Base-by-base conservation (phyloP, 345 rosid genomes). In the Eucalyptus marginata region DNA sequence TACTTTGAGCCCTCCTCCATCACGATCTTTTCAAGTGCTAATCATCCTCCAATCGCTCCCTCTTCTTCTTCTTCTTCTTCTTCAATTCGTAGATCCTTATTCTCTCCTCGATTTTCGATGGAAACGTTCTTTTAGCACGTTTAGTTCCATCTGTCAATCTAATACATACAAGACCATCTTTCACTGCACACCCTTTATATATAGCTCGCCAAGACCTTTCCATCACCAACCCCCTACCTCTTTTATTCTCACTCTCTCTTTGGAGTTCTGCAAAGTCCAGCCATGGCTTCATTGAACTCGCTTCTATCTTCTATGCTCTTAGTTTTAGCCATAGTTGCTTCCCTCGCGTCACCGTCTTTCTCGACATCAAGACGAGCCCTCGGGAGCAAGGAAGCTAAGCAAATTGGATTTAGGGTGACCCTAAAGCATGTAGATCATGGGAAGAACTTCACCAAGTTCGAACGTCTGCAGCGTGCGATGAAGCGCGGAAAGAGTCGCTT, bases 371-470 rank as follows among this genome's bases (percentile, higher is more conserved):
- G 96, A 50, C 47, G 89, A 81, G 87, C 88, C 40, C 49, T 88
- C 7, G 87, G 46, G 2, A 58, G 76, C 16, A 46, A 29, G 33
- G 84, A 43, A 76, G 31, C 56, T 46, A 49, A 46, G 44, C 56
- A 80, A 87, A 50, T 87, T 10, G 96, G 97, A 12, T 94, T 98
- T 89, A 92, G 92, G 54, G 90, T 94, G 4, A 89, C 59, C 20
- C 96, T 98, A 31, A 88, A 88, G 88, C 98, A 96, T 51, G 93
- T 98, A 4, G 99, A 98, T 66, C 94, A 95, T 0, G 95, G 95
- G 36, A 96, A 94, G 91, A 98, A 98, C 93, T 89, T 97, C 62
- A 96, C 99, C 51, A 95, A 94, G 80, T 92, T 96, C 84, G 94
- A 98, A 90, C 93, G 93, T 33, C 91, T 97, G 33, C 94, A 91